Conservation (phyloP, 2,329 filamentous ascomycete genomes). For the Alternaria panax region DNA sequence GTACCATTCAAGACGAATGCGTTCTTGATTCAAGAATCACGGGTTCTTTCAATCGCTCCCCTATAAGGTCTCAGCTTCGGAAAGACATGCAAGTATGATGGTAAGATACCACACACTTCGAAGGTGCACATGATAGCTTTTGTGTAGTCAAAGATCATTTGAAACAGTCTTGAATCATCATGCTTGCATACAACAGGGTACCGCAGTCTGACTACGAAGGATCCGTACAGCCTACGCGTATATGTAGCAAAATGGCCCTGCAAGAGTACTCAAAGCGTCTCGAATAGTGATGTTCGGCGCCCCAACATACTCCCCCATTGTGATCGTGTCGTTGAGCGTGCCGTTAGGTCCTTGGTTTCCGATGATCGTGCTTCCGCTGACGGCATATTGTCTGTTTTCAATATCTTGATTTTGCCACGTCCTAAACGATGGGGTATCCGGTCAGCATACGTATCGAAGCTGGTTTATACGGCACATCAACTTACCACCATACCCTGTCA, state of each 20-base stretch:
- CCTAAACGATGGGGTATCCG: conserved; percentile 11
- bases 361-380: conserved; percentile 43
- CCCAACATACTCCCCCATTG: conserved; percentile 48
- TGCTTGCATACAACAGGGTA: not conserved
- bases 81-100: no score
- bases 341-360: conserved; percentile 48
- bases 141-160: not conserved
- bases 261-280: conserved; percentile 53
- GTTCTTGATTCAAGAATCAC: no score
- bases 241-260: conserved; percentile 55
- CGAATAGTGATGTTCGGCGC: conserved; percentile 41
- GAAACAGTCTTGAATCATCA: not conserved
- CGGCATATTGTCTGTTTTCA: conserved; percentile 46
- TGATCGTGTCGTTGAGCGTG: conserved; percentile 53
- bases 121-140: no score
- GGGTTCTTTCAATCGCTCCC: no score
- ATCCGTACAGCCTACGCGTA: conserved; percentile 20
- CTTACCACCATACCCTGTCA: conserved; percentile 54
- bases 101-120: not conserved
- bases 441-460: not conserved
- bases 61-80: no score
- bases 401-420: conserved; percentile 59
- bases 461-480: not conserved
- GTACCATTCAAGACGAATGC: no score
- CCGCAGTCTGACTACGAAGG: not conserved